phyloP scores from a whole-genome alignment of 23 red algal species.

The Gracilaria gracilis region DNA sequence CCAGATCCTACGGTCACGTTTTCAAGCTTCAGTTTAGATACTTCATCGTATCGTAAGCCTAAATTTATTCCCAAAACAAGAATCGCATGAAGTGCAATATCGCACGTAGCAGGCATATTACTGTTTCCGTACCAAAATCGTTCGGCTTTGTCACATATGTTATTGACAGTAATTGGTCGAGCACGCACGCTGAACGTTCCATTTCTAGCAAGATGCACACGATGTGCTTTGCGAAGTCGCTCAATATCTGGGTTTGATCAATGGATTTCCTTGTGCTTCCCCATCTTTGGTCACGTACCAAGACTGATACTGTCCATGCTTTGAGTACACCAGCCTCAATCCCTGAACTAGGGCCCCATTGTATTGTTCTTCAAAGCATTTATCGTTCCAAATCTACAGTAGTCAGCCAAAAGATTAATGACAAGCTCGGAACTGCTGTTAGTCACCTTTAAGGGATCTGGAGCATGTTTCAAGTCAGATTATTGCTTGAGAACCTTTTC shows the following conservation, averaged over 20 bases:
- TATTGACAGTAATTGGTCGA: slow-evolving; percentile 15
- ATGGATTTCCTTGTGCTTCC: too few relatives aligned
- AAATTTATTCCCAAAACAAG: too few relatives aligned
- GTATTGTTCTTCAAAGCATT: slow-evolving; percentile 33
- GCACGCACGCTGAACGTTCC: slow-evolving; percentile 28
- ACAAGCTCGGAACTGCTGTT: too few relatives aligned
- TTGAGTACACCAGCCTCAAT: slow-evolving; percentile 21
- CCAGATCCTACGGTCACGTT: too few relatives aligned
- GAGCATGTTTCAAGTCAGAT: neutral
- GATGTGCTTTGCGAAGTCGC: slow-evolving; percentile 11
- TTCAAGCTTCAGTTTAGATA: too few relatives aligned
- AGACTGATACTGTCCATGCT: slow-evolving; percentile 7
- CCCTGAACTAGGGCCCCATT: slow-evolving; percentile 32
- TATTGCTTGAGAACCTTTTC: slow-evolving; percentile 7
- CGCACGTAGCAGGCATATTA: too few relatives aligned
- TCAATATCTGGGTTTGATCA: slow-evolving; percentile 31
- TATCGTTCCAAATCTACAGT: slow-evolving; percentile 28
- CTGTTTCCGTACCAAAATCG: too few relatives aligned
- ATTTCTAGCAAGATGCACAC: slow-evolving; percentile 26
- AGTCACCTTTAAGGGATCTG: too few relatives aligned
- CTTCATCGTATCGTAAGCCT: too few relatives aligned
- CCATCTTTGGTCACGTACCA: slow-evolving; percentile 23
- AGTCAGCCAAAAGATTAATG: slow-evolving; percentile 21
- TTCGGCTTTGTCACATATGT: too few relatives aligned
- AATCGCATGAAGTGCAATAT: too few relatives aligned